phyloP scores from a whole-genome alignment of 306 rosid genomes.

The Erythrophleum fordii region DNA sequence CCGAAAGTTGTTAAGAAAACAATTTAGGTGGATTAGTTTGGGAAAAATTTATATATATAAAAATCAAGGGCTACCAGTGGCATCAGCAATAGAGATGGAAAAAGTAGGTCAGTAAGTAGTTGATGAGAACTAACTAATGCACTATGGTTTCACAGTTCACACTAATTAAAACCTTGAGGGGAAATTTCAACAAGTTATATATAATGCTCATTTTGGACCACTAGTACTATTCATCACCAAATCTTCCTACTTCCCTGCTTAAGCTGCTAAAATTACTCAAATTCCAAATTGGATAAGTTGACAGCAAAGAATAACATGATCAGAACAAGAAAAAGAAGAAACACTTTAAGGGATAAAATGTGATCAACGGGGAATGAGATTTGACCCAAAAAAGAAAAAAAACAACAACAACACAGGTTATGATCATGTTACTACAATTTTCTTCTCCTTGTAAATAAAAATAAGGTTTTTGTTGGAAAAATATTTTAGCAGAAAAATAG shows the following conservation, averaged over 20 bases:
- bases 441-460: neutral
- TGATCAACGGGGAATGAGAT: neutral
- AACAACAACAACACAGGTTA: neutral
- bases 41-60: neutral
- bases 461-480: neutral
- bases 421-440: neutral
- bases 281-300: constrained; percentile 12
- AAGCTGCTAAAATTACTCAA: constrained; percentile 23
- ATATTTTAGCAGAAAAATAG: neutral
- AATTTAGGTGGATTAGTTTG: constrained; percentile 5
- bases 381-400: neutral
- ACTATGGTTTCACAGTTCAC: constrained; percentile 3
- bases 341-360: neutral
- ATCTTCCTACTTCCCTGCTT: constrained; percentile 16
- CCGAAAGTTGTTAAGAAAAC: constrained; percentile 23
- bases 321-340: neutral
- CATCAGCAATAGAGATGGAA: constrained; percentile 30
- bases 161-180: constrained; percentile 8
- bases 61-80: neutral
- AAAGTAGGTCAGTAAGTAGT: constrained; percentile 28
- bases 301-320: neutral
- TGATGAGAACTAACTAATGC: constrained; percentile 22
- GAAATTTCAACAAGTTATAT: constrained; percentile 29
- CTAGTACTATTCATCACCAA: constrained; percentile 20
- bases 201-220: constrained; percentile 40